These are phyloP conservation scores for Hemisphaericaspora xylanilytica DNA, from an alignment of 1,139 yeast genomes.

Conservation along the genomic window DNA sequence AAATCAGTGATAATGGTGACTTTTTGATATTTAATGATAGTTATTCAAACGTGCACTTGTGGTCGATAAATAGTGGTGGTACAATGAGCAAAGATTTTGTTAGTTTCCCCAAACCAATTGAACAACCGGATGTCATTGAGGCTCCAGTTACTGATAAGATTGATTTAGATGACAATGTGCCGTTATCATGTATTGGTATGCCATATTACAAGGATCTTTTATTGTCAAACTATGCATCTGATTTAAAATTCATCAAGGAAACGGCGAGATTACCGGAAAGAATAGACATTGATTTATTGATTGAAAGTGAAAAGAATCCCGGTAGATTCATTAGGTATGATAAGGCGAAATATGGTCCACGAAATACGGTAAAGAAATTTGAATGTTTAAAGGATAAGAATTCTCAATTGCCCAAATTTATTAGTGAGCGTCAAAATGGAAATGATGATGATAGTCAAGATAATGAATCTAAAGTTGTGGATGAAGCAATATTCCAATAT, in stretches of 20 bases:
- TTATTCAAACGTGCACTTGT: conserved; percentile 64
- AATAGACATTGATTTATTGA: conserved; percentile 37
- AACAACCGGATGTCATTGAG: conserved; percentile 42
- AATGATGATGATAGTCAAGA: conserved; percentile 6
- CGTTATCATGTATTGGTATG: conserved; percentile 75
- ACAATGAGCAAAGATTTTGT: conserved; percentile 33
- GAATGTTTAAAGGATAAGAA: conserved; percentile 33
- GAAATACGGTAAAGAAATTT: conserved; percentile 50
- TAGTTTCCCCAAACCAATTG: conserved; percentile 49
- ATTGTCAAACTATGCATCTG: conserved; percentile 76
- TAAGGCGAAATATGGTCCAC: conserved; percentile 51
- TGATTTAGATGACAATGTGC: conserved; percentile 43
- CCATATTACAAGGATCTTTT: conserved; percentile 82
- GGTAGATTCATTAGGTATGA: conserved; percentile 45
- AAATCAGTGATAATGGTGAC: conserved; percentile 79
- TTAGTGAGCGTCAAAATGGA: conserved; percentile 56
- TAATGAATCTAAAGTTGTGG: conserved; percentile 14
- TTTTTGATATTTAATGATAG: conserved; percentile 68
- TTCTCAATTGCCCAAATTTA: conserved; percentile 54
- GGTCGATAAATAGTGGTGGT: conserved; percentile 51
- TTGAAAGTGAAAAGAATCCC: conserved; percentile 19
- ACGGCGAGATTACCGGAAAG: conserved; percentile 48
- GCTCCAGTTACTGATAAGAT: conserved; percentile 24
- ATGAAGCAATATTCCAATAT: conserved; percentile 30
- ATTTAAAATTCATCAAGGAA: conserved; percentile 55